Evolutionary conservation across 2,329 filamentous ascomycete genomes (phyloP), one percentile per base, ranked within the genome.

Genomic region (Sclerotiophoma versabilis): DNA sequence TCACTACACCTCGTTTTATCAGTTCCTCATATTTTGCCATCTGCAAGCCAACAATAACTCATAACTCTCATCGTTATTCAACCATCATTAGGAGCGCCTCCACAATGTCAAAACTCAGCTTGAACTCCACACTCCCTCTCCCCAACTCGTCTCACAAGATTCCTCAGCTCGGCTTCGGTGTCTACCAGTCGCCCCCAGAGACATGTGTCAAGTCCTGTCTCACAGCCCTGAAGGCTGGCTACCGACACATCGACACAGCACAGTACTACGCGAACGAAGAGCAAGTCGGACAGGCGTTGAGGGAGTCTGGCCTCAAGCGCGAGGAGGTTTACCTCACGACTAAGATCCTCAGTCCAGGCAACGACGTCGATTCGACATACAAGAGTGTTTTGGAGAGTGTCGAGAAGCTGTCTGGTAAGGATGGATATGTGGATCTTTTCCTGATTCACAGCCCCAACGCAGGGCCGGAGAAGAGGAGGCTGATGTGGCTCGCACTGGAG

Each of bases 381-480:
- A 68, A 83, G 54, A 83, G 80, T 57, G 76, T 84, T 11, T 64
- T 85, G 17, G 83, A 85, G 6, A 90, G 87, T 60, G 84, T 91
- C 27, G 76, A 82, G 61, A 87, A 85, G 71, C 80, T 90, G 33
- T 59, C 59, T 27, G 80, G 74, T 3, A 71, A 80, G 5, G 68
- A 81, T 41, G 87, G 86, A 43, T 90, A 90, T 68, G 84, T 90
- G 4, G 88, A 92, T 74, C 69, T 91, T 36, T 87, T 91, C 63
- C 75, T 92, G 52, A 86, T 92, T 48, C 89, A 92, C 70, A 84
- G 83, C 53, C 81, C 87, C 11, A 82, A 80, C 26, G 80, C 79
- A 3, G 85, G 86, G 0, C 71, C 77, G 2, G 76, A 80, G 17
- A 80, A 79, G 11, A 77, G 87, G 34, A 84, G 85, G 73, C 77